A percentile compares a stretch with the other conserved stretches of the same genome.
These are phyloP conservation scores for Euphorbia schlechtendalii DNA, from an alignment of 441 rosid species.

Conservation along the genomic window DNA sequence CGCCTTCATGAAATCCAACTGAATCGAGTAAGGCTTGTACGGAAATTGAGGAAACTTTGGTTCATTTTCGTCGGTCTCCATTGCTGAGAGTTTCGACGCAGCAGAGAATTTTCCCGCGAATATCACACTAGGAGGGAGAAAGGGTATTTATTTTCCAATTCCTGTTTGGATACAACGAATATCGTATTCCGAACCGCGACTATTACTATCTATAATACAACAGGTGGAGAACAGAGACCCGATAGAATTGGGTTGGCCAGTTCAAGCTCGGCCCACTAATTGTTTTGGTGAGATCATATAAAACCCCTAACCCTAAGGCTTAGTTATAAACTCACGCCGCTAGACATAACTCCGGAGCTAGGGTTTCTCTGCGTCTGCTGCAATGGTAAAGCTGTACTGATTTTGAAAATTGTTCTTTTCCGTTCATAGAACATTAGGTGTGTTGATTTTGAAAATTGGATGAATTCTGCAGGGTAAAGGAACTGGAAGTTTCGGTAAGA, in stretches of 20 bases:
- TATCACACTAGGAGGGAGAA: background rate
- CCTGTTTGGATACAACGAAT: background rate
- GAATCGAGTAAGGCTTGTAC: constrained; percentile 67
- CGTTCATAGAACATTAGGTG: background rate
- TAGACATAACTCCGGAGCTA: background rate
- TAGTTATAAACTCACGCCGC: background rate
- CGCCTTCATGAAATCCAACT: constrained; percentile 75
- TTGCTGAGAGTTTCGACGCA: constrained; percentile 3
- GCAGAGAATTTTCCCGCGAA: constrained; percentile 11
- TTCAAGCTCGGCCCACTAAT: background rate
- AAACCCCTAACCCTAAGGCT: background rate
- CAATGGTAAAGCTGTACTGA: constrained; percentile 25
- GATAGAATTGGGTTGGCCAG: background rate
- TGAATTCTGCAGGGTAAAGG: constrained; percentile 66
- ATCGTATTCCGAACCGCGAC: background rate
- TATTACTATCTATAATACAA: too few species aligned
- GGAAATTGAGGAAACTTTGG: constrained; percentile 62
- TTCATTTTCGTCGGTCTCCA: constrained; percentile 28
- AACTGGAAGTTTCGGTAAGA: constrained; percentile 92
- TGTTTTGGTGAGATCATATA: background rate
- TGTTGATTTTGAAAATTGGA: background rate
- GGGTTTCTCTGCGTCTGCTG: constrained; percentile 19
- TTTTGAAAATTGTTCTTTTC: too few species aligned
- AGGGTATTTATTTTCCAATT: background rate
- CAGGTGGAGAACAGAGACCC: too few species aligned